phyloP scores from a whole-genome alignment of 495 filamentous ascomycete species.

The Neurospora sublineolata region DNA sequence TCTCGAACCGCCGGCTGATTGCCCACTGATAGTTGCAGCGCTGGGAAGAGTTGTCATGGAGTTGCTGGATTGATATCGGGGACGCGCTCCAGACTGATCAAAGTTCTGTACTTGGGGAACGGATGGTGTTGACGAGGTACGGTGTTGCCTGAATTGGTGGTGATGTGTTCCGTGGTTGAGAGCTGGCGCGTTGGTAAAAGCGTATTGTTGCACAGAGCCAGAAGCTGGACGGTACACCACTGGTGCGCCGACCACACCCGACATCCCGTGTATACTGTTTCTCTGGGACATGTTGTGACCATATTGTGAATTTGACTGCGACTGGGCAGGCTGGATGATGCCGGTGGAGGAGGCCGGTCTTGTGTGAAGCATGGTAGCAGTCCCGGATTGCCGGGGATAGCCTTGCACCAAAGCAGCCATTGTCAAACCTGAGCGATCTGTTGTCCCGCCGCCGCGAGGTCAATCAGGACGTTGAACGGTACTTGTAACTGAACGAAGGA shows the following conservation, averaged over 20 bases:
- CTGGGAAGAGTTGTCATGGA: slow-evolving; percentile 37
- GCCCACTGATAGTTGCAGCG: slow-evolving; percentile 11
- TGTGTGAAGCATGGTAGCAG: slow-evolving; percentile 71
- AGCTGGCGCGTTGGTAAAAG: slow-evolving; percentile 67
- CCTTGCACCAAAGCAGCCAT: slow-evolving; percentile 93
- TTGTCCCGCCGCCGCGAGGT: neutral
- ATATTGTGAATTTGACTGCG: slow-evolving; percentile 46
- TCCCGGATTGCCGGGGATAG: slow-evolving; percentile 70
- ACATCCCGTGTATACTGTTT: slow-evolving; percentile 49
- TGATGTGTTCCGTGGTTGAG: slow-evolving; percentile 47
- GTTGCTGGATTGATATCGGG: slow-evolving; percentile 48
- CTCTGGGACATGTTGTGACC: slow-evolving; percentile 42
- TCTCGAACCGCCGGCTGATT: slow-evolving; percentile 10
- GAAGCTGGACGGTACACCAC: slow-evolving; percentile 60
- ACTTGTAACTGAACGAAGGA: neutral
- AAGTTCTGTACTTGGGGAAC: slow-evolving; percentile 41
- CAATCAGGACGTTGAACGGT: neutral
- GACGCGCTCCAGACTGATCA: slow-evolving; percentile 36
- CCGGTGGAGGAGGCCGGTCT: slow-evolving; percentile 63
- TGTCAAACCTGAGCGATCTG: slow-evolving; percentile 17
- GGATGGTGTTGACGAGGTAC: slow-evolving; percentile 55
- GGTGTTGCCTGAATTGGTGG: slow-evolving; percentile 58
- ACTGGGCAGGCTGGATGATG: slow-evolving; percentile 42
- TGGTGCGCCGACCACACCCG: slow-evolving; percentile 35
- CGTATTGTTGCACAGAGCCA: slow-evolving; percentile 70